Base-by-base conservation (phyloP, 345 rosid genomes). In the Rubroshorea leprosula region DNA sequence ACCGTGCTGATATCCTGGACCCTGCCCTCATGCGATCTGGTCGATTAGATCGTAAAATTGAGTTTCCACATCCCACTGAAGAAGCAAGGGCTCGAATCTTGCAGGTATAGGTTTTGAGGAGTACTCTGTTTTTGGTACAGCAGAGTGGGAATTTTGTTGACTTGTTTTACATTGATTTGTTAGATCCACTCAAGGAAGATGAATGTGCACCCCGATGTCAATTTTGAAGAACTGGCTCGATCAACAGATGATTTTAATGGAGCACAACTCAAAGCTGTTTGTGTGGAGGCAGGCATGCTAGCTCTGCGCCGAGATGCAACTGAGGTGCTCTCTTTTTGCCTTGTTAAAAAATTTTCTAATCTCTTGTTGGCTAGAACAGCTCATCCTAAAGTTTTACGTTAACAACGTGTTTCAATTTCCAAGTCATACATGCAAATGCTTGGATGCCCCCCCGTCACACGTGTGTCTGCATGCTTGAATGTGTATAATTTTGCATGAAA, bases 1-100 rank as follows among this genome's bases (percentile, higher is more conserved):
- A 90, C 74, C 83, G 99, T 59, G 97, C 99, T 58, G 99, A 94
- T 75, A 90, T 94, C 59, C 75, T 94, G 58, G 99, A 94, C 54
- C 99, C 99, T 75, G 99, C 99, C 6, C 90, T 94, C 20, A 94
- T 94, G 97, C 97, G 99, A 45, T 87, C 99, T 39, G 97, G 99
- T 62, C 81, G 99, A 35, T 68, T 94, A 77, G 99, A 94, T 87
- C 84, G 99, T 27, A 94, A 94, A 79, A 94, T 94, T 10, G 99
- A 94, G 82, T 94, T 94, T 65, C 96, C 99, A 9, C 96, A 94
- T 66, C 99, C 99, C 29, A 87, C 69, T 48, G 99, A 94, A 77
- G 99, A 94, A 82, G 99, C 99, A 22, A 85, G 99, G 72, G 95
- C 99, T 62, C 83, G 97, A 13, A 94, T 94, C 66, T 72, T 94